Evolutionary conservation across 306 rosid genomes (phyloP).

Genomic region (Rosa lucieae): DNA sequence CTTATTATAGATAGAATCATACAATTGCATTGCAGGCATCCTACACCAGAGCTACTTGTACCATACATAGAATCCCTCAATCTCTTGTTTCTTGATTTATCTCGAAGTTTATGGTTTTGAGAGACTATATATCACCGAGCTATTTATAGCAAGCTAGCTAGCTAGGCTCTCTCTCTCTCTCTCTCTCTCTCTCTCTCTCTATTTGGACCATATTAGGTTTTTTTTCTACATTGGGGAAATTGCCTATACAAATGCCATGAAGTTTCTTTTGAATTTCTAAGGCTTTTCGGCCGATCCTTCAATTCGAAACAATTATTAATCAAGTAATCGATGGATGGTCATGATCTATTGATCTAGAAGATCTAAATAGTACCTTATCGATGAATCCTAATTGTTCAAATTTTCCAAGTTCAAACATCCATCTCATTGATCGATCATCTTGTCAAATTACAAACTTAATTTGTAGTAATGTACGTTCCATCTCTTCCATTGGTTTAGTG

Average conservation of each 20-base stretch:
- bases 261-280: neutral
- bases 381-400: neutral
- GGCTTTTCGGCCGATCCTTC: neutral
- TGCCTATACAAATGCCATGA: neutral
- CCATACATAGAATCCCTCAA: conserved; percentile 17
- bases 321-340: neutral
- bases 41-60: neutral
- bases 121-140: neutral
- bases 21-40: neutral
- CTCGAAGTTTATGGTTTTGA: neutral
- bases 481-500: neutral
- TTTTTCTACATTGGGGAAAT: neutral
- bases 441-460: too few species aligned
- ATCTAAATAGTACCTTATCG: too few species aligned
- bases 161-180: neutral
- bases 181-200: neutral
- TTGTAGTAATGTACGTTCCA: neutral
- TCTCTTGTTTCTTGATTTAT: conserved; percentile 1
- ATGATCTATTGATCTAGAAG: neutral
- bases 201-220: neutral
- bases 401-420: too few species aligned
- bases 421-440: neutral
- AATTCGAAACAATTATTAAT: neutral
- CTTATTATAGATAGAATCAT: neutral
- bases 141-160: neutral